Evolutionary conservation across 768 basidiomycete genomes (phyloP), one percentile per base, ranked within the genome.

Genomic region (Trametes cingulata): DNA sequence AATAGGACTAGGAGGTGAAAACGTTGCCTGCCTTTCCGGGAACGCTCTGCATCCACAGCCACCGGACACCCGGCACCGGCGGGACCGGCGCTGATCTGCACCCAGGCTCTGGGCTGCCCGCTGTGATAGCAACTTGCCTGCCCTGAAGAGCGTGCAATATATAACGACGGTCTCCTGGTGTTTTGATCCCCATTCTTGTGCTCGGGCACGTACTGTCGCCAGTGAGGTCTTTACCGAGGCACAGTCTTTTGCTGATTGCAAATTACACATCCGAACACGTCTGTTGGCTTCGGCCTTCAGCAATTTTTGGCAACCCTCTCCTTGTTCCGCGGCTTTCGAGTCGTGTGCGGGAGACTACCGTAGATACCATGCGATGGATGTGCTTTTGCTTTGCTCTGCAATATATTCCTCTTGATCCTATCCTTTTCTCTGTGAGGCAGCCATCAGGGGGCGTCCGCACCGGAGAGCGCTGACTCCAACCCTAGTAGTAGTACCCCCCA

Each of bases 261-360:
- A 92, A 92, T 90, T 91, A 91, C 82, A 90, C 89, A 92, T 92
- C 90, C 90, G 88, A 90, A 91, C 88, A 75, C 89, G 88, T 91
- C 89, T 88, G 83, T 85, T 73, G 81, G 87, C 88, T 91, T 89
- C 79, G 87, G 88, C 86, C 83, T 82, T 78, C 83, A 87, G 88
- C 87, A 91, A 92, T 91, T 92, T 92, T 93, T 92, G 90, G 84
- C 78, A 83, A 85, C 63, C 58, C 64, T 37, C 66, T 42, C 22
- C 45, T 41, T 47, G 29, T 35, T 14, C 14, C 14, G 27, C 24
- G 57, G 41, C 41, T 29, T 39, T 59, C 42, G 42, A 5, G 53
- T 20, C n/a, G 53, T 55, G 53, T 17, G 35, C 43, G 2, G 42
- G 53, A 36, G 42, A 10, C n/a, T 14, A 29, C n/a, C n/a, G n/a